Percentiles rank a stretch among this genome's conserved stretches.
Conservation (phyloP, 1,139 yeast species). For the Lodderomyces jiufengensis region DNA sequence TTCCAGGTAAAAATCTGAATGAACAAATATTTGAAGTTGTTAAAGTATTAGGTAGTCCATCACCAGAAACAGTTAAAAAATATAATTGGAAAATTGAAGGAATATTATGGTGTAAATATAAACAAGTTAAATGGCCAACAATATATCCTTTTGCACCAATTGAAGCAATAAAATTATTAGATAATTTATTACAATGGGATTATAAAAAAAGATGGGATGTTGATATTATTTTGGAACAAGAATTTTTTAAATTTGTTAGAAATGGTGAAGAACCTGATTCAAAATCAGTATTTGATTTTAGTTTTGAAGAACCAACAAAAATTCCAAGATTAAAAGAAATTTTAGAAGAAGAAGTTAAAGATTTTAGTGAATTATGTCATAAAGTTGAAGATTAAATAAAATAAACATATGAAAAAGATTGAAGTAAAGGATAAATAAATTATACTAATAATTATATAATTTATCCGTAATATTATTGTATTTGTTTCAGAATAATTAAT, state of each 20-base stretch:
- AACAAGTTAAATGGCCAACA: conserved; percentile 42
- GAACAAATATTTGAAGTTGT: conserved; percentile 64
- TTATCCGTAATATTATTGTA: not conserved
- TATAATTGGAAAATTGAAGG: conserved; percentile 27
- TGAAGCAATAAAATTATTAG: conserved; percentile 43
- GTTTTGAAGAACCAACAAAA: conserved; percentile 48
- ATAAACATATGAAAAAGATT: not conserved
- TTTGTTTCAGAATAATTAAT: too few species aligned
- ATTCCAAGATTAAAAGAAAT: conserved; percentile 40
- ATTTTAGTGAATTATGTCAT: conserved; percentile 20
- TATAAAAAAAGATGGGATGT: conserved; percentile 44
- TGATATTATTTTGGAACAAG: conserved; percentile 49
- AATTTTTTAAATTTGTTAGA: conserved; percentile 47
- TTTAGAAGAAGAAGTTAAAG: conserved; percentile 44
- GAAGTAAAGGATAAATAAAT: not conserved
- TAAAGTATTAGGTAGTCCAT: conserved; percentile 61
- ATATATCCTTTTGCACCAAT: conserved; percentile 59
- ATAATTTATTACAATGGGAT: conserved; percentile 61
- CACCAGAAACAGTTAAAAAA: conserved; percentile 31
- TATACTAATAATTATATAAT: not conserved
- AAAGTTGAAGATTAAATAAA: conserved; percentile 5
- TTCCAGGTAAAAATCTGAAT: conserved; percentile 63
- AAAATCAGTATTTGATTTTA: conserved; percentile 51
- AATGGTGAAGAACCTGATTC: conserved; percentile 52
- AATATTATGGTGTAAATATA: conserved; percentile 13